Percentiles rank a stretch among this genome's conserved stretches.
phyloP scores from a whole-genome alignment of 495 filamentous ascomycete genomes.

The Penicillium nucicola region DNA sequence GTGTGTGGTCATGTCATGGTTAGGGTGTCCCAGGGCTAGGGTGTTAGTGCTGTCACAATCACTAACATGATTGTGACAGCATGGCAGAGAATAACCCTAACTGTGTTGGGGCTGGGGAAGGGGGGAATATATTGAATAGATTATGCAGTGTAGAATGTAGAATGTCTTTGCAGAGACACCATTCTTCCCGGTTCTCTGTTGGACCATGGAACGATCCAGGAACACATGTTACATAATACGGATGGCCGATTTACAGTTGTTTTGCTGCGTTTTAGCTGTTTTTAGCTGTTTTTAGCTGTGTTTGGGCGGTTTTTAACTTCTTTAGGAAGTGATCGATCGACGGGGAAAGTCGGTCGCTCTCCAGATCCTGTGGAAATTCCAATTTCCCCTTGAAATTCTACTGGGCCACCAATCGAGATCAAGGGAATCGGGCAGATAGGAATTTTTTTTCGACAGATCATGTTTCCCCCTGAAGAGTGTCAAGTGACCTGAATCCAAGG shows the following conservation, averaged over 20 bases:
- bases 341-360: neutral
- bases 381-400: neutral
- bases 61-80: too few species aligned
- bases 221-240: constrained; percentile 25
- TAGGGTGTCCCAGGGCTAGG: too few species aligned
- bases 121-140: neutral
- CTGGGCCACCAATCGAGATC: neutral
- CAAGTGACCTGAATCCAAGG: neutral
- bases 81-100: too few species aligned
- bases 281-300: too few species aligned
- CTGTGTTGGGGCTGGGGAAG: too few species aligned
- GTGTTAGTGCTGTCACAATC: too few species aligned
- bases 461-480: constrained; percentile 8
- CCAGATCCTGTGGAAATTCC: neutral
- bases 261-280: too few species aligned
- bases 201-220: constrained; percentile 7
- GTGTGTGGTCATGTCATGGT: too few species aligned
- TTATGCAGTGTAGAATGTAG: neutral
- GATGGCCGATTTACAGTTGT: too few species aligned
- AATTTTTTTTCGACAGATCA: constrained; percentile 9
- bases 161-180: too few species aligned
- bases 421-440: neutral
- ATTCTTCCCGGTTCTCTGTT: constrained; percentile 8
- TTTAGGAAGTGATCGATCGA: constrained; percentile 16
- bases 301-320: too few species aligned